Evolutionary conservation across 345 rosid genomes (phyloP), one percentile per base, ranked within the genome.

Genomic region (Acer negundo): DNA sequence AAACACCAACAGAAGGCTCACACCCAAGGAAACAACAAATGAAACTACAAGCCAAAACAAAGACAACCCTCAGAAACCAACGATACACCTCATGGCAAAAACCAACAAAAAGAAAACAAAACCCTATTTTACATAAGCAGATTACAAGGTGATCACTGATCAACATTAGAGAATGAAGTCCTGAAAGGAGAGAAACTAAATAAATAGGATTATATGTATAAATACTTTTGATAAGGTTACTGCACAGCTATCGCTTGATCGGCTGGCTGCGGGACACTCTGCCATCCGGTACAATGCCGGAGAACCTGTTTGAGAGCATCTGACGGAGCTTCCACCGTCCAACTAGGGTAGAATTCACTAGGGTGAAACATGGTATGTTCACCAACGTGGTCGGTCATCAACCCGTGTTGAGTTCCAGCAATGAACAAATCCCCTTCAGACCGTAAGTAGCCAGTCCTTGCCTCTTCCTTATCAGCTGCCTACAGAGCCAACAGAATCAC

Each of bases 251-350:
- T 61, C 23, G 75, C 64, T n/a, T 80, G 83, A 75, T 87, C 97
- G 0, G 84, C 79, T 10, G 99, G 99, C 65, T 75, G 88, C 0
- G 86, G 87, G 68, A 91, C 77, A 71, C 67, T 19, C 77, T 89
- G 93, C 93, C 97, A 92, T 64, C 99, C 99, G 0, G 94, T 84
- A 24, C 86, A 87, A n/a, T 82, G 91, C 79, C 87, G 93, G n/a
- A 97, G 85, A 66, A 79, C 76, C 67, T 90, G 92, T 82, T 93
- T 94, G 67, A 94, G 94, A 74, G 82, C 72, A 38, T 91, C 93
- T 1, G 90, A 78, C 1, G 94, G 91, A 67, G 97, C 49, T 77
- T 87, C 85, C 6, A 90, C 87, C 0, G 98, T 97, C 97, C 97
- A 94, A 26, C 84, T 72, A 15, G 88, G 73, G 83, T 91, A 97